Base-by-base conservation (phyloP, 768 basidiomycete species). In the Mycena maculata region DNA sequence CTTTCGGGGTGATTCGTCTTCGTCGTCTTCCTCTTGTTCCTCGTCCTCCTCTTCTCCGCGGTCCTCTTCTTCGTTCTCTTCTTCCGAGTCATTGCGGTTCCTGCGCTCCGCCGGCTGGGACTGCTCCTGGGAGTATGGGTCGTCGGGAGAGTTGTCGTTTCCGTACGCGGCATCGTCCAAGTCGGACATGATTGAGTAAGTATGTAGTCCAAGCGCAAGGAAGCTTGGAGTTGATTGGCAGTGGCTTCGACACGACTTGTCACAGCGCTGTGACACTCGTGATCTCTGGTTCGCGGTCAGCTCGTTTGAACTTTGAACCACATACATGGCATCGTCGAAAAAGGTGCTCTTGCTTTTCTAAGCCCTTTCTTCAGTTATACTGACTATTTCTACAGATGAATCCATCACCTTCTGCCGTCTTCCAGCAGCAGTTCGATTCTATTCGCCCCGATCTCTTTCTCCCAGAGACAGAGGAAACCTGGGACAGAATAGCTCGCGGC, bases 391-490 rank as follows among this genome's bases (percentile, higher is more conserved):
- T 9, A 5, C 16, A 53, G 52, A 38, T 50, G 27, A 56, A 66
- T 33, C 18, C 6, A 25, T n/a, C 23, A 63, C 75, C 78, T 44
- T 36, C 75, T 52, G 64, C 73, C 65, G 69, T 68, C 47, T 74
- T 84, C 28, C 75, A 75, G 68, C 59, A 79, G 39, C 80, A 85
- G 70, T 70, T 89, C 49, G 84, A 84, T 44, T 72, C 77, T 41
- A 70, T 86, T 23, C 83, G 83, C 62, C 75, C 80, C 36, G 68
- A 76, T 28, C 50, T 85, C 31, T 73, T 79, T 59, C 80, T 86
- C 16, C 73, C 82, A 36, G 93, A 95, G 76, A 87, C 91, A 4
- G 93, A 95, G 75, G 92, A 95, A 30, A 87, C 87, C 16, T 95
- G 93, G 93, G 91, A 93, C 61, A 81, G 77, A 20, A 91, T 94